These are phyloP conservation scores for Epichloe glyceriae DNA, from an alignment of 2,329 filamentous ascomycete species.

Conservation along the genomic window DNA sequence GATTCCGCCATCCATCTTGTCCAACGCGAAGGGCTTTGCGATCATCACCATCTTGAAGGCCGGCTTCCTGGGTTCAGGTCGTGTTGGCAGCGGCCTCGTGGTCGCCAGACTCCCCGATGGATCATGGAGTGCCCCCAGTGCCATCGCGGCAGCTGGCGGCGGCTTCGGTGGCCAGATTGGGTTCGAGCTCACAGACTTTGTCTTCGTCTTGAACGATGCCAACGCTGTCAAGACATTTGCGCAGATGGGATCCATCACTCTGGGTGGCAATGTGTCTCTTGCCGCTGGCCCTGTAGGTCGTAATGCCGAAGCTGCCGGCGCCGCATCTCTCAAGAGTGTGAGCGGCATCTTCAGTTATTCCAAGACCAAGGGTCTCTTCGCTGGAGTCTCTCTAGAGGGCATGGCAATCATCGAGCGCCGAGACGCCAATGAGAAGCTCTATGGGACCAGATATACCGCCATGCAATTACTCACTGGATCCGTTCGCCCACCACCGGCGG, in stretches of 20 bases:
- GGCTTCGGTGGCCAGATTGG: conserved; percentile 80
- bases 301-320: conserved; percentile 91
- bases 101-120: conserved; percentile 68
- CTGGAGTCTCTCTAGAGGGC: conserved; percentile 87
- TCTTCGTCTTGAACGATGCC: conserved; percentile 93
- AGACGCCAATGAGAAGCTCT: conserved; percentile 95
- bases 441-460: conserved; percentile 71
- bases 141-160: conserved; percentile 68
- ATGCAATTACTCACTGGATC: conserved; percentile 67
- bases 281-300: conserved; percentile 87
- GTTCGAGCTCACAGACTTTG: conserved; percentile 84
- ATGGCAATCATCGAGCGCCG: conserved; percentile 86
- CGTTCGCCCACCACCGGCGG: conserved; percentile 65
- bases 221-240: conserved; percentile 87
- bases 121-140: conserved; percentile 68
- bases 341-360: conserved; percentile 93
- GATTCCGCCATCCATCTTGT: conserved; percentile 81
- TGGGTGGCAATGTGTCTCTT: conserved; percentile 92
- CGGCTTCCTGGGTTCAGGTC: conserved; percentile 70
- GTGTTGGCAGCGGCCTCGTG: conserved; percentile 72
- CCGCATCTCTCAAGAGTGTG: conserved; percentile 77
- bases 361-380: conserved; percentile 95
- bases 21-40: conserved; percentile 82
- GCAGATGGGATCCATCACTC: conserved; percentile 77
- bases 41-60: conserved; percentile 80